Base-by-base conservation (phyloP, 306 rosid species). In the Quercus rubra region DNA sequence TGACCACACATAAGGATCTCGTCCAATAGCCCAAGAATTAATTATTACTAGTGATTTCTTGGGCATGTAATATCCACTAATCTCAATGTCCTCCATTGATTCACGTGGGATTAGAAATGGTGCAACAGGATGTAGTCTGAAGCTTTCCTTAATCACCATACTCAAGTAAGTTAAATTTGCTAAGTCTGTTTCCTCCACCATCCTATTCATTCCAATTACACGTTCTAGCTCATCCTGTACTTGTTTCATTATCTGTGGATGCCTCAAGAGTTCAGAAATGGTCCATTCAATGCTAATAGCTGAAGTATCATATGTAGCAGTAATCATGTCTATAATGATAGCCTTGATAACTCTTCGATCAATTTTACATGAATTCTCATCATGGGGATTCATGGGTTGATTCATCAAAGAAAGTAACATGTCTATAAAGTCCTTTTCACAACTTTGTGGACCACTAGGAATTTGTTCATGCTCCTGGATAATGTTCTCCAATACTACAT, bases 101-200 rank as follows among this genome's bases (percentile, higher is more conserved):
- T 70, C 86, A 17, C 77, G 90, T 21, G 90, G 87, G 6, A 68
- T 0, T 23, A 84, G 10, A 27, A 89, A 78, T 1, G 88, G 88
- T 15, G 7, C 88, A 27, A 78, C 58, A 0, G 89, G 85, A 20
- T 88, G 70, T 68, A 90, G 77, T 46, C 91, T 72, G 0, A 85
- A 57, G 28, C 83, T 76, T 77, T 87, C 93, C 27, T 89, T 89
- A 11, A 88, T 49, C 4, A 90, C 84, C 84, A 84, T 78, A 33
- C 71, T 64, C 25, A 90, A 70, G 62, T 84, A 88, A 4, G 30
- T 70, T 25, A 90, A 30, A 0, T 75, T 81, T 5, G 69, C 74
- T 6, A 90, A 41, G 12, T 90, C 86, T 11, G 1, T 28, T 23
- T 90, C 92, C 8, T 86, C 81, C 2, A 88, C 86, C 77, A 55